Evolutionary conservation across 1,284 basidiomycete genomes (phyloP).

Genomic region (Trametes sp.): DNA sequence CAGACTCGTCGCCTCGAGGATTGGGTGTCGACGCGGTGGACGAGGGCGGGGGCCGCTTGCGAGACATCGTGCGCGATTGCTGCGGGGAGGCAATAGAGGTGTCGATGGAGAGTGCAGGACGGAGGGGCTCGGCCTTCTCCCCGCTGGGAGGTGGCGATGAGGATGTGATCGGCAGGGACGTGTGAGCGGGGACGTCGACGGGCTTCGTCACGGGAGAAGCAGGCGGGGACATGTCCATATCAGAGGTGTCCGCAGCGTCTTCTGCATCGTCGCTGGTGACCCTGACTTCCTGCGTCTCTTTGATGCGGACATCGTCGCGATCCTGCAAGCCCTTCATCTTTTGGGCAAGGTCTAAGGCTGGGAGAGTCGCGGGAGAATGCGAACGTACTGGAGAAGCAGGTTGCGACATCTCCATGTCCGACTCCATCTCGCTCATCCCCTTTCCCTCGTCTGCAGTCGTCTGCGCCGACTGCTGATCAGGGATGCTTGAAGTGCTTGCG

Average conservation of each 20-base stretch:
- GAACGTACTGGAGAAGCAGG: conserved; percentile 23
- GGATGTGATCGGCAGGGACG: neutral
- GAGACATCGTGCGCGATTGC: conserved; percentile 10
- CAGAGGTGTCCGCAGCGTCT: conserved; percentile 22
- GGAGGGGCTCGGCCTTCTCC: conserved; percentile 14
- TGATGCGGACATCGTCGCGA: neutral
- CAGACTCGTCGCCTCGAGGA: conserved; percentile 25
- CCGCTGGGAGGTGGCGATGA: neutral
- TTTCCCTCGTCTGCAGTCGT: neutral
- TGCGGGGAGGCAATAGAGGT: conserved; percentile 17
- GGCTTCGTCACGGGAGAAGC: conserved; percentile 24
- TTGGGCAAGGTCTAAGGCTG: conserved; percentile 11
- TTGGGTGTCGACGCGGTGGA: conserved; percentile 26
- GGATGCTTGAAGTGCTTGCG: neutral
- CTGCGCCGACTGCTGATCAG: neutral
- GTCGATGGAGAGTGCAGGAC: conserved; percentile 23
- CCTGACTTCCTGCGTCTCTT: conserved; percentile 2
- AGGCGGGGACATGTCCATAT: conserved; percentile 35
- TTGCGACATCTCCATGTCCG: conserved; percentile 24
- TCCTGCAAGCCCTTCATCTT: conserved; percentile 18
- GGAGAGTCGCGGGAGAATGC: neutral
- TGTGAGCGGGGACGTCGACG: neutral
- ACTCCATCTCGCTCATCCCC: conserved; percentile 9
- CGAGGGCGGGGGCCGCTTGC: conserved; percentile 20
- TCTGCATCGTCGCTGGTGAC: conserved; percentile 9